Conservation (phyloP, 371 early-diverging fungal genomes). For the Rhizopus sp. region DNA sequence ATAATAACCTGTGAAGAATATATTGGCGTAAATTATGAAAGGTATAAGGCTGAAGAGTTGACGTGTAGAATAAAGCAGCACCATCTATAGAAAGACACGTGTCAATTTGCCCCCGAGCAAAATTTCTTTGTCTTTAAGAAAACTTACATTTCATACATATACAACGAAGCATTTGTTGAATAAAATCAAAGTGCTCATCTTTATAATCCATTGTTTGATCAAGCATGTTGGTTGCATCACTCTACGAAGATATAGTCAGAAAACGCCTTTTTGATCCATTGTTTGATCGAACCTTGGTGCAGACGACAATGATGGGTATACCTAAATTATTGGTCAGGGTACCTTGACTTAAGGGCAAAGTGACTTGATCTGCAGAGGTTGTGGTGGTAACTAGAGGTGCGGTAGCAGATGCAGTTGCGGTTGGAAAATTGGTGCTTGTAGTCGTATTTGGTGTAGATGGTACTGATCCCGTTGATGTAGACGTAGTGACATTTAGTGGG, state of each 20-base stretch:
- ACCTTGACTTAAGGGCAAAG: conserved; percentile 82
- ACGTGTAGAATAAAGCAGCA: conserved; percentile 89
- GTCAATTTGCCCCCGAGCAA: neutral
- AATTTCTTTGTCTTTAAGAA: neutral
- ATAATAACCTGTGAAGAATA: conserved; percentile 76
- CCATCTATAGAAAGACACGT: conserved; percentile 66
- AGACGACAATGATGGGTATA: conserved; percentile 87
- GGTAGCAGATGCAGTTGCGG: conserved; percentile 18
- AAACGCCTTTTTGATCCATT: neutral
- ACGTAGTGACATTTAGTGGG: conserved; percentile 34
- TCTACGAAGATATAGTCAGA: conserved; percentile 39
- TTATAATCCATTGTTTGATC: conserved; percentile 86
- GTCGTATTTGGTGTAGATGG: conserved; percentile 15
- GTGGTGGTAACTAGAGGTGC: conserved; percentile 49
- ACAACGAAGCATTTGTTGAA: conserved; percentile 91
- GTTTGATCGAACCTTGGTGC: conserved; percentile 73
- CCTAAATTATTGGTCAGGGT: conserved; percentile 83
- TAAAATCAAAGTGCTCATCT: conserved; percentile 94
- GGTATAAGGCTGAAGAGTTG: conserved; percentile 78
- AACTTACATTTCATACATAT: conserved; percentile 88
- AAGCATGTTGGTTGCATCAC: conserved; percentile 74
- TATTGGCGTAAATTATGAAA: conserved; percentile 79
- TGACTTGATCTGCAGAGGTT: conserved; percentile 58
- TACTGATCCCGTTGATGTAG: conserved; percentile 38
- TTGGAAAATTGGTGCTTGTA: conserved; percentile 1